Percentiles rank a stretch among this genome's conserved stretches.
Conservation (phyloP, 2,329 filamentous ascomycete genomes). For the Fusarium sp. region DNA sequence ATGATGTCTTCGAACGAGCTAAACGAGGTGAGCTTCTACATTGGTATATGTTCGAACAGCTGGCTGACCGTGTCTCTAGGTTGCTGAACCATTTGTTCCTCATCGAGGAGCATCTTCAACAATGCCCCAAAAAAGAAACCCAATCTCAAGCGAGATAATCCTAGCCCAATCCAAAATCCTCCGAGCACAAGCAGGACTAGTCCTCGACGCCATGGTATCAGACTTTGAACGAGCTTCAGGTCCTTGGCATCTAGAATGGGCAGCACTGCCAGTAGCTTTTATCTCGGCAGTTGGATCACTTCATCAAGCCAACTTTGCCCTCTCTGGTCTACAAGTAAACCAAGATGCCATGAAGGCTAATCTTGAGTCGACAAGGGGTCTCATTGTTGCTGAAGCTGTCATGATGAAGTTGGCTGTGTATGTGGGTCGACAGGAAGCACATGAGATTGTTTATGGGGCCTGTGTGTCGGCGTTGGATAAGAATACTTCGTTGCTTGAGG, state of each 20-base stretch:
- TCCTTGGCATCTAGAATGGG: conserved; percentile 71
- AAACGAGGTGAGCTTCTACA: conserved; percentile 55
- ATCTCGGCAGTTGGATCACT: conserved; percentile 65
- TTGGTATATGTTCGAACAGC: conserved; percentile 63
- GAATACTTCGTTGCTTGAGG: conserved; percentile 12
- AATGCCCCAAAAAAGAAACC: conserved; percentile 71
- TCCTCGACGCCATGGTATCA: conserved; percentile 67
- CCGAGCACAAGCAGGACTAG: conserved; percentile 63
- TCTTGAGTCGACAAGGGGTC: conserved; percentile 61
- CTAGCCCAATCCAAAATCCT: conserved; percentile 67
- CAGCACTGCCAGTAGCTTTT: conserved; percentile 66
- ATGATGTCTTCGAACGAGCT: conserved; percentile 70
- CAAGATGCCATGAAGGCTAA: conserved; percentile 63
- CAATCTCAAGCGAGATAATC: conserved; percentile 68
- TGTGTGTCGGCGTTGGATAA: conserved; percentile 48
- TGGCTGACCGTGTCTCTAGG: conserved; percentile 63
- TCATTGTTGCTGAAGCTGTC: conserved; percentile 69
- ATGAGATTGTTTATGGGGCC: conserved; percentile 67
- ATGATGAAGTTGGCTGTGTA: conserved; percentile 69
- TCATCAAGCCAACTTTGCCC: conserved; percentile 65
- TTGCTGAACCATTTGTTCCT: conserved; percentile 60
- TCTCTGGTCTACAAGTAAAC: conserved; percentile 65
- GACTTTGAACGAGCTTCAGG: conserved; percentile 70
- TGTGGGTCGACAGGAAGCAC: conserved; percentile 65
- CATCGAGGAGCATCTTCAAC: conserved; percentile 66